These are phyloP conservation scores for Serendipita sp. DNA, from an alignment of 768 basidiomycete species.

Conservation along the genomic window DNA sequence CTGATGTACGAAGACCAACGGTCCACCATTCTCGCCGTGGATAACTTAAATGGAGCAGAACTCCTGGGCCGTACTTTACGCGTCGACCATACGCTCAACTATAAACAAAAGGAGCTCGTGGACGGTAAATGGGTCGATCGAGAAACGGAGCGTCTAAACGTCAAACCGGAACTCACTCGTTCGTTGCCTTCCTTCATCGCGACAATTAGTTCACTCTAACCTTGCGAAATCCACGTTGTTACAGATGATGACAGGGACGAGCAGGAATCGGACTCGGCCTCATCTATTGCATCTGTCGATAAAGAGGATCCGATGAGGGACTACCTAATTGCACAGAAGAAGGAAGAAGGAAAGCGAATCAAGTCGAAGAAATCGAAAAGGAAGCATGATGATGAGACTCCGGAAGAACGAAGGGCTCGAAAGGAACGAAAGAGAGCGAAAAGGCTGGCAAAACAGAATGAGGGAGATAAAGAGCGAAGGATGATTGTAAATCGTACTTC, in stretches of 20 bases:
- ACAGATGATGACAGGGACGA: conserved; percentile 31
- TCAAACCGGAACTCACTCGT: conserved; percentile 60
- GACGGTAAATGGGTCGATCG: conserved; percentile 73
- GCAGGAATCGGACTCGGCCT: conserved; percentile 49
- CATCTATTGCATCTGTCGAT: conserved; percentile 53
- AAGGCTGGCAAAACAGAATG: conserved; percentile 20
- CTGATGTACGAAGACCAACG: conserved; percentile 99
- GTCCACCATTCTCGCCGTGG: conserved; percentile 88
- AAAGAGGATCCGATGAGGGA: conserved; percentile 98
- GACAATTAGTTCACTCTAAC: no score
- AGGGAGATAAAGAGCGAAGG: not conserved
- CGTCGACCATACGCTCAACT: conserved; percentile 85
- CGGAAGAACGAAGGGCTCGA: conserved; percentile 56
- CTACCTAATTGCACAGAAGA: conserved; percentile 62
- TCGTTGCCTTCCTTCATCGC: conserved; percentile 12
- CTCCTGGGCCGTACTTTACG: conserved; percentile 75
- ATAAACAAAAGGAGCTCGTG: conserved; percentile 74
- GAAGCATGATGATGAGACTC: conserved; percentile 48
- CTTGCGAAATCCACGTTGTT: not conserved
- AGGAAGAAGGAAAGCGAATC: conserved; percentile 28
- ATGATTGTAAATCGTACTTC: not conserved
- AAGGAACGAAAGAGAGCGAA: conserved; percentile 62
- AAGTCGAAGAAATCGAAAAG: conserved; percentile 54
- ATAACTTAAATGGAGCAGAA: conserved; percentile 92
- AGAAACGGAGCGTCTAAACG: conserved; percentile 78